A percentile compares a stretch with the other conserved stretches of the same genome.
Evolutionary conservation across 1,139 yeast species (phyloP).

Genomic region (Suhomyces terraborum): DNA sequence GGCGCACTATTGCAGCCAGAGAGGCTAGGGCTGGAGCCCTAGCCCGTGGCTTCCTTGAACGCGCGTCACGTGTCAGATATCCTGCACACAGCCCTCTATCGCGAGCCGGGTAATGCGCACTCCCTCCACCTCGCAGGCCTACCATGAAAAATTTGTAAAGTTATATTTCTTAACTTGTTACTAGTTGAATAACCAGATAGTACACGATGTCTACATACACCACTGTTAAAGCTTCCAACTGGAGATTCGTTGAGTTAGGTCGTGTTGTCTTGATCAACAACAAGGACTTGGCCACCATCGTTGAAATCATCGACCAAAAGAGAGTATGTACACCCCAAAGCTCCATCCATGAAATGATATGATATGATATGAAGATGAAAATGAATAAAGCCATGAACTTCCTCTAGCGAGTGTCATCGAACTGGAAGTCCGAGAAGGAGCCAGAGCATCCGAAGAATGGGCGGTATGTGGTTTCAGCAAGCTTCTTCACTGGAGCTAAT

Average conservation of each 20-base stretch:
- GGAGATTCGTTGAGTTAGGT: conserved; percentile 99
- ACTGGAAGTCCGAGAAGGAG: no score
- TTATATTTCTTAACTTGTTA: conserved; percentile 12
- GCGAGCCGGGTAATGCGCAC: conserved; percentile 14
- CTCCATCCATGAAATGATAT: conserved; percentile 2
- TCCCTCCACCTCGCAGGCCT: conserved; percentile 2
- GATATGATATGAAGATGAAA: no score
- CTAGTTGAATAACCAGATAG: conserved; percentile 16
- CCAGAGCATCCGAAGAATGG: no score
- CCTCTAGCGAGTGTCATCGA: no score
- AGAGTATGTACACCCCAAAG: conserved; percentile 70
- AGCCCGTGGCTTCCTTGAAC: conserved; percentile 2
- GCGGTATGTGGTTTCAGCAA: no score
- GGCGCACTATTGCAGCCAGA: no score
- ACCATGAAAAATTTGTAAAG: conserved; percentile 15
- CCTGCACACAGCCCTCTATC: conserved; percentile 7
- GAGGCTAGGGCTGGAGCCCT: conserved; percentile 13
- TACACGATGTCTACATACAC: conserved; percentile 46
- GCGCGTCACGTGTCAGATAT: conserved; percentile 1
- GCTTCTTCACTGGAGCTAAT: no score
- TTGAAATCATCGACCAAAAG: conserved; percentile 98
- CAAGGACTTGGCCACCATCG: conserved; percentile 87
- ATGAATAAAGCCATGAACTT: no score
- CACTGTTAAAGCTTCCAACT: conserved; percentile 93
- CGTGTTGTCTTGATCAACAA: conserved; percentile 93